A percentile compares a stretch with the other conserved stretches of the same genome.
Conservation (phyloP, 805 yeast species). For the Metschnikowia cubensis region DNA sequence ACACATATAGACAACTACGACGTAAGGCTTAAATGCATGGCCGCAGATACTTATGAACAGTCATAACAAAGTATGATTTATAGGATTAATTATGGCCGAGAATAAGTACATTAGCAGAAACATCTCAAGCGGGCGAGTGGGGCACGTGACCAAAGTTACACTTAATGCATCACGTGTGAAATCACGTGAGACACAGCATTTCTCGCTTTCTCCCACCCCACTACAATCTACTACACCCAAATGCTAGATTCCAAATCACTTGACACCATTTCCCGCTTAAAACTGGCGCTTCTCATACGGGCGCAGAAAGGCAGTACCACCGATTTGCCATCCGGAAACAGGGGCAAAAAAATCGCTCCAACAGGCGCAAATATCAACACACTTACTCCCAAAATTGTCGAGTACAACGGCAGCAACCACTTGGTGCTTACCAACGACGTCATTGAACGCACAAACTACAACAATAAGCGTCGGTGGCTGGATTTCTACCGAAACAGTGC, state of each 20-base stretch:
- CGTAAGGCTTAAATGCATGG: no score
- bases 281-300: slow-evolving; percentile 30
- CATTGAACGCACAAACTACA: slow-evolving; percentile 25
- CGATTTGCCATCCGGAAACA: slow-evolving; percentile 20
- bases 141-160: neutral
- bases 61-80: no score
- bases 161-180: neutral
- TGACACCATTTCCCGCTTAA: slow-evolving; percentile 36
- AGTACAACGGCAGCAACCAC: slow-evolving; percentile 34
- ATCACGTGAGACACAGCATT: neutral
- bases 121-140: no score
- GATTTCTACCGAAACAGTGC: slow-evolving; percentile 19
- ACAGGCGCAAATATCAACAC: slow-evolving; percentile 17
- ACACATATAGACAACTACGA: no score
- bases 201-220: neutral
- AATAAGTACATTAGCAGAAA: no score
- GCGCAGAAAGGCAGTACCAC: slow-evolving; percentile 6
- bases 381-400: slow-evolving; percentile 34
- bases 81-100: no score
- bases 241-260: slow-evolving; percentile 39
- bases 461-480: slow-evolving; percentile 36
- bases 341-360: slow-evolving; percentile 31
- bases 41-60: no score
- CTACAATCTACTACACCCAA: neutral
- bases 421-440: slow-evolving; percentile 35